Percentiles rank a stretch among this genome's conserved stretches.
Evolutionary conservation across 257 asterid genomes (phyloP).

Genomic region (Penstemon barbatus): DNA sequence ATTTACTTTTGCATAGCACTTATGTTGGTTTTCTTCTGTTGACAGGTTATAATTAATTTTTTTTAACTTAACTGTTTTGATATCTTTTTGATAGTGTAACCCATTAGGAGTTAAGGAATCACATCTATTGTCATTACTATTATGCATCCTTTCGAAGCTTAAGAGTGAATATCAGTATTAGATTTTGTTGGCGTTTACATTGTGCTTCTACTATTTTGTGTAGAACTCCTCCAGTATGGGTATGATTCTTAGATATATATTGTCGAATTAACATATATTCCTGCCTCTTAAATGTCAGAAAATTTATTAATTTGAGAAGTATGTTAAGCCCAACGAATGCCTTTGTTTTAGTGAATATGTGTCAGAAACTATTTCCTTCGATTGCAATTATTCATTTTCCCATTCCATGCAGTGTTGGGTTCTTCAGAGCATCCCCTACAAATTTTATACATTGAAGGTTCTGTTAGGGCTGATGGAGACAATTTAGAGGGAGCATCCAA

Average conservation of each 20-base stretch:
- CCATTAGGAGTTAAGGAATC: constrained; percentile 9
- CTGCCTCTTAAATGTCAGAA: background rate
- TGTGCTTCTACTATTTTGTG: background rate
- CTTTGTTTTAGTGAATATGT: background rate
- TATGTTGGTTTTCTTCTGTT: constrained; percentile 4
- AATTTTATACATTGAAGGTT: constrained; percentile 67
- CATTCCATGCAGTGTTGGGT: constrained; percentile 77
- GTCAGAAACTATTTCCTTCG: constrained; percentile 7
- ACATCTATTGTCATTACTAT: constrained; percentile 13
- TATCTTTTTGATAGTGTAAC: constrained; percentile 14
- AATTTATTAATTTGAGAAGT: constrained; percentile 1
- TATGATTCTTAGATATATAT: background rate
- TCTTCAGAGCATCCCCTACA: constrained; percentile 79
- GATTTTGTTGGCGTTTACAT: background rate
- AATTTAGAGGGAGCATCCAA: constrained; percentile 38
- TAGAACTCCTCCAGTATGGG: background rate
- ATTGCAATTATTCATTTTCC: constrained; percentile 23
- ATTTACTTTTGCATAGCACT: background rate
- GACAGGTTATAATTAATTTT: background rate
- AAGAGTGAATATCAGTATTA: constrained; percentile 2
- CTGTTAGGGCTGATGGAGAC: constrained; percentile 81
- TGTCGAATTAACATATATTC: constrained; percentile 7
- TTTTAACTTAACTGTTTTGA: too few relatives aligned
- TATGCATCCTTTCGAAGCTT: background rate
- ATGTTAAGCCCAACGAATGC: background rate